Conservation (phyloP, 208 protist species). For the Phytomonas sp. region DNA sequence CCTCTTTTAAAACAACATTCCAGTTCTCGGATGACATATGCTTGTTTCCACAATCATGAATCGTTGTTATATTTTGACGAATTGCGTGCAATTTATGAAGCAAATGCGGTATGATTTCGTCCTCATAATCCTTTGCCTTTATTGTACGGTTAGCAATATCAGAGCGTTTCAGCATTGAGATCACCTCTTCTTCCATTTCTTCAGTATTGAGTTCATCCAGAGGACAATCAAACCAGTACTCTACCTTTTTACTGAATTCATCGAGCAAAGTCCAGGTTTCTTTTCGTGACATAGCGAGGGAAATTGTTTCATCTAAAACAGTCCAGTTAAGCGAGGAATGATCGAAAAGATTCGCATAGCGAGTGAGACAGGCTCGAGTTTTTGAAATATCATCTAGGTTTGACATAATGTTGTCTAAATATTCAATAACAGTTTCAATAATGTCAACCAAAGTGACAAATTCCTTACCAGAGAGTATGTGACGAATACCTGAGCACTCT, state of each 20-base stretch:
- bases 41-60: conserved; percentile 91
- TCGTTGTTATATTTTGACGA: conserved; percentile 72
- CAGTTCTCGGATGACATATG: conserved; percentile 86
- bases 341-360: conserved; percentile 85
- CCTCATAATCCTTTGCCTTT: conserved; percentile 74
- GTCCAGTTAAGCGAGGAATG: conserved; percentile 71
- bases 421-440: conserved; percentile 79
- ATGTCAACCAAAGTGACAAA: conserved; percentile 75
- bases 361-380: conserved; percentile 59
- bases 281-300: conserved; percentile 55
- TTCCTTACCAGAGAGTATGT: conserved; percentile 81
- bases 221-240: conserved; percentile 77
- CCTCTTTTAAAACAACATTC: conserved; percentile 87
- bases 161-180: conserved; percentile 58
- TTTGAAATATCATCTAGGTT: conserved; percentile 71
- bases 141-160: conserved; percentile 60
- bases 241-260: conserved; percentile 69
- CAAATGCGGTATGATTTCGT: conserved; percentile 75
- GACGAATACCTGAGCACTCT: conserved; percentile 73
- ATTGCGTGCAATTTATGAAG: conserved; percentile 71
- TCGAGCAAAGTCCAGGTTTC: conserved; percentile 82
- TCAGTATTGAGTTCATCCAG: conserved; percentile 76
- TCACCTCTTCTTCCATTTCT: conserved; percentile 84
- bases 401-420: conserved; percentile 66
- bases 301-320: conserved; percentile 47